Evolutionary conservation across 805 yeast species (phyloP), one percentile per base, ranked within the genome.

Genomic region (Candida michaelii): DNA sequence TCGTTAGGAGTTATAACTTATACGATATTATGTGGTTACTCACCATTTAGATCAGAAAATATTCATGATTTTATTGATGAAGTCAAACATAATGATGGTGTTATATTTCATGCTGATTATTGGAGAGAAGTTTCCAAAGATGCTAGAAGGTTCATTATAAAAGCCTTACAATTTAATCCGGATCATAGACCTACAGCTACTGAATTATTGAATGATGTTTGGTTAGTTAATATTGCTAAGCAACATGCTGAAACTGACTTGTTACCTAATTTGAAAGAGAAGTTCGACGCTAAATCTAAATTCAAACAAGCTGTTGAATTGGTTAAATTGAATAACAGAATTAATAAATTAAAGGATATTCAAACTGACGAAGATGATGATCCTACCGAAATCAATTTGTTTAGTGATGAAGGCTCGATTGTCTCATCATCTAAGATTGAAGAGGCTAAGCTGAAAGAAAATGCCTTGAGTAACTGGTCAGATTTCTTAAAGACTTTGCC

Each of bases 1-100:
- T 85, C 96, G 1, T 59, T 91, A 30, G 99, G 99, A 27, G 95
- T 91, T 7, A 88, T 91, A 34, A 80, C 96, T 0, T 93, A 89
- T 62, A 90, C 97, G 0, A 66, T 90, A 35, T 71, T 91, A 34
- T 89, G 93, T 52, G 99, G 99, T 0, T 89, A 89, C 59, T 84
- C 95, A 5, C 97, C 98, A 3, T 89, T 91, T 63, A 69, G 90
- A 39, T 80, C 96, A 0, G 97, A 90, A 57, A 83, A 79, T 36
- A 88, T 85, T 1, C 77, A 74, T 42, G 95, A 86, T 42, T 91
- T 93, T 58, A 65, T 91, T 36, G 78, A 77, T 33, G 98, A 91
- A 60, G 93, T 88, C 43, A 70, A 74, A 41, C 62, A 77, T 53
- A 82, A 82, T 34, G 81, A 81, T 47, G 87, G 88, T 5, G 89